These are phyloP conservation scores for Fusarium tjaetaba DNA, from an alignment of 2,329 filamentous ascomycete genomes.

Conservation along the genomic window DNA sequence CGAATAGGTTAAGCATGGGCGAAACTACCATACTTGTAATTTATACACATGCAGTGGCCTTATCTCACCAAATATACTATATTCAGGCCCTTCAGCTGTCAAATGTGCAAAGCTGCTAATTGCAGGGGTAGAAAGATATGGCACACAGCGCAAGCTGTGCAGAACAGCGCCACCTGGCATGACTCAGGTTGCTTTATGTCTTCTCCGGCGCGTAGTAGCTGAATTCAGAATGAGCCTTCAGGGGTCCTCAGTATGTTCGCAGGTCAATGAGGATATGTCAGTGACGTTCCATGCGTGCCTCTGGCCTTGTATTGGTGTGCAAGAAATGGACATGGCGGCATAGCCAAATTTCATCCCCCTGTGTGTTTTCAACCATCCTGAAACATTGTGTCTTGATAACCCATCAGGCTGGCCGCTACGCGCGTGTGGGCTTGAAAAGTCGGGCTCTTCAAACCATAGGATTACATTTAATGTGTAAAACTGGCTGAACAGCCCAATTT, in stretches of 20 bases:
- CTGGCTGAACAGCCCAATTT: no score
- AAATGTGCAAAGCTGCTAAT: fast-evolving
- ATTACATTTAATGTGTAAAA: no score
- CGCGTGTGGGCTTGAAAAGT: no score
- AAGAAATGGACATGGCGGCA: background rate
- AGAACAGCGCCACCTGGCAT: no score
- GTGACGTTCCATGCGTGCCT: no score
- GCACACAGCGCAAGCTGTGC: background rate
- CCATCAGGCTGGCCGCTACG: background rate
- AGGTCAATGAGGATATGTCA: background rate
- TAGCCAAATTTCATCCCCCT: background rate
- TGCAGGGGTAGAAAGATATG: background rate
- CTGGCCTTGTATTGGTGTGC: no score
- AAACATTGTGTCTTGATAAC: fast-evolving
- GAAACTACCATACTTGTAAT: background rate
- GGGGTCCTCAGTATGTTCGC: background rate
- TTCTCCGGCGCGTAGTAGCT: background rate
- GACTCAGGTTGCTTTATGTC: background rate
- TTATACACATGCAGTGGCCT: no score
- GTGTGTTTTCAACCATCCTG: no score
- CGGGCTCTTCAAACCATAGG: no score
- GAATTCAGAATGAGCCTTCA: background rate
- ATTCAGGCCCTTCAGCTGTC: fast-evolving
- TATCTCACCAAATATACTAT: no score
- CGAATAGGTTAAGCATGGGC: no score